These are phyloP conservation scores for Xylaria bambusicola DNA, from an alignment of 495 filamentous ascomycete species.

Conservation along the genomic window DNA sequence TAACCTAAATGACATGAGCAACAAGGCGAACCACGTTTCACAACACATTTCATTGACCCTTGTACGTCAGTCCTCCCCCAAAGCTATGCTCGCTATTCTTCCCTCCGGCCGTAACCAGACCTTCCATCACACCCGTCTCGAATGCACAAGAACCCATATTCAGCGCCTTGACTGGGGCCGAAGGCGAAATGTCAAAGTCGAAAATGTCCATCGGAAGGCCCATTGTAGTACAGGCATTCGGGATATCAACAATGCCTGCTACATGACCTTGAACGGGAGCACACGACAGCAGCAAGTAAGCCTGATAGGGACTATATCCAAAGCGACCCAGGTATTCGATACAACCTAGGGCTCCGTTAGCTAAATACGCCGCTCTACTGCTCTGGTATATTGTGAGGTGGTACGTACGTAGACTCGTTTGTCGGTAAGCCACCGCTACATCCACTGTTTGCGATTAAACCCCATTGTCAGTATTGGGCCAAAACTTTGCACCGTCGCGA, in stretches of 20 bases:
- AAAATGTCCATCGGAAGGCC: conserved; percentile 95
- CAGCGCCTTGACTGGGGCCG: conserved; percentile 57
- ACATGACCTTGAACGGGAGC: conserved; percentile 91
- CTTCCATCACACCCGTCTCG: conserved; percentile 53
- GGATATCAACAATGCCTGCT: conserved; percentile 89
- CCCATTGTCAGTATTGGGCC: background rate
- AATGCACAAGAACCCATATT: conserved; percentile 83
- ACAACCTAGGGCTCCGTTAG: conserved; percentile 26
- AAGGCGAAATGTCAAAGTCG: conserved; percentile 86
- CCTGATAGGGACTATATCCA: conserved; percentile 76
- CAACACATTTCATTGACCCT: conserved; percentile 21
- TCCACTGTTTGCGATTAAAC: conserved; percentile 55
- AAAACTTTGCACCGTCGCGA: too few species aligned
- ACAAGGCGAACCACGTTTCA: background rate
- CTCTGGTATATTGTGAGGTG: background rate
- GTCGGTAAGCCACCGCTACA: conserved; percentile 87
- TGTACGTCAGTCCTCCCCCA: conserved; percentile 55
- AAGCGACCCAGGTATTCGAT: conserved; percentile 88
- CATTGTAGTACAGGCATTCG: conserved; percentile 83
- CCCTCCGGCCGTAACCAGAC: conserved; percentile 44
- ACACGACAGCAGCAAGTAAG: conserved; percentile 85
- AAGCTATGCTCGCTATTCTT: conserved; percentile 50
- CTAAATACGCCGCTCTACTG: background rate
- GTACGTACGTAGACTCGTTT: conserved; percentile 70
- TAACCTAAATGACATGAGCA: too few species aligned